Base-by-base conservation (phyloP, 257 asterid species). In the Scutellaria baicalensis region DNA sequence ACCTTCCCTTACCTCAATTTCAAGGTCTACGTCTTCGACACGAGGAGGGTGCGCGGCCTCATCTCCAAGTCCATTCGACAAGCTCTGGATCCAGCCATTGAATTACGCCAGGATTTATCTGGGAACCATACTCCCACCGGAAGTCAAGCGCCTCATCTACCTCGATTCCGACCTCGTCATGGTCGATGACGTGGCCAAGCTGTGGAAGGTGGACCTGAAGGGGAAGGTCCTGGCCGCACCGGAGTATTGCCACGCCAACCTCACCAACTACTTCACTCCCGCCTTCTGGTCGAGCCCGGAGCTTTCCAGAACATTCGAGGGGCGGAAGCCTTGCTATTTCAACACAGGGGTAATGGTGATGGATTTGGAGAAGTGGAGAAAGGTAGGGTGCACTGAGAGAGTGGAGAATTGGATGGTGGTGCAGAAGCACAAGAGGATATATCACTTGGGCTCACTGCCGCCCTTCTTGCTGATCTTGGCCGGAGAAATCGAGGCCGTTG, bases 321-420 rank as follows among this genome's bases (percentile, higher is more conserved):
- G 83, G 9, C 74, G 84, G 8, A 64, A 65, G 8, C 77, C 87
- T 0, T 83, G 84, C n/a, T 83, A 83, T 14, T 83, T 83, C 61
- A 79, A 79, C 68, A 79, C 87, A 0, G 81, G 84, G 1, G 84
- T 83, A 10, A 83, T 83, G 81, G 81, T 83, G 0, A 64, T 83
- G 66, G 87, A 82, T 20, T 35, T 82, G 38, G 82, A 73, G 12
- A 79, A 74, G 18, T 83, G 84, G 87, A 52, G 84, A 13, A 33
- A 50, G 12, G 70, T 83, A 0, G 67, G 69, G 20, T 79, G 66
- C 33, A 56, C 84, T 0, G 66, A 59, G 55, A 77, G 56, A 49
- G 84, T 82, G 3, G 84, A 79, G 74, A 76, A 72, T 0, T 82
- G 87, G 87, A 82, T 82, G 87, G 49, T 71, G 5, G 27, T 83